Base-by-base conservation (phyloP, 2,329 filamentous ascomycete species). In the Sporothrix curviconia region DNA sequence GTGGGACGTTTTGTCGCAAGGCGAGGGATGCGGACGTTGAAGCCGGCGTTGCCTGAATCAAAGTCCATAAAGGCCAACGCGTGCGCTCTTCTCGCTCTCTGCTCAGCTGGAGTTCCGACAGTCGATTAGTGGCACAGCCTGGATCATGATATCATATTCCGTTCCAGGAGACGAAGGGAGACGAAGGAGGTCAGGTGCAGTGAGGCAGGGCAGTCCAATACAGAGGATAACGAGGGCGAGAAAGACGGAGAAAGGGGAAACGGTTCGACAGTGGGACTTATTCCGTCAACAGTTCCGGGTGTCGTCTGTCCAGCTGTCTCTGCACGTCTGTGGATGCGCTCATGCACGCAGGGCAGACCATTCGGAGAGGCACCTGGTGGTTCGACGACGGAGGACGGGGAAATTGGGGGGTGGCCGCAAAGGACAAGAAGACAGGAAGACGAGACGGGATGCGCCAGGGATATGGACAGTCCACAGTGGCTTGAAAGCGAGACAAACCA, bases 11-110 rank as follows among this genome's bases (percentile, higher is more conserved):
- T 22, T 52, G n/a, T n/a, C n/a, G n/a, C n/a, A n/a, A n/a, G n/a
- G 62, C 60, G 64, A 66, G 62, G 64, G 25, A 11, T 22, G 34
- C 34, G 43, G 39, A n/a, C n/a, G n/a, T n/a, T n/a, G n/a, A 5
- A 14, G 19, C 40, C 40, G 40, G 32, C 39, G 28, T 51, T 39
- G 46, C 12, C 37, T 28, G 24, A 34, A 19, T 58, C 37, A 54
- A 51, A 44, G 19, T 43, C 44, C 56, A 55, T 40, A 28, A 22
- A 50, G 44, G 36, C 44, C 28, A 36, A 32, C 54, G 54, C 44
- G 36, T 28, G 36, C 54, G 34, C 36, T 49, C 34, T 32, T 46
- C 46, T 46, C 51, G 34, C 36, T 49, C 34, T 32, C 42, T 40
- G 40, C 51, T 60, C 56, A 55, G 46, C 60, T 55, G 46, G 12